Base-by-base conservation (phyloP, 441 rosid species). In the Flueggea neowawraea region DNA sequence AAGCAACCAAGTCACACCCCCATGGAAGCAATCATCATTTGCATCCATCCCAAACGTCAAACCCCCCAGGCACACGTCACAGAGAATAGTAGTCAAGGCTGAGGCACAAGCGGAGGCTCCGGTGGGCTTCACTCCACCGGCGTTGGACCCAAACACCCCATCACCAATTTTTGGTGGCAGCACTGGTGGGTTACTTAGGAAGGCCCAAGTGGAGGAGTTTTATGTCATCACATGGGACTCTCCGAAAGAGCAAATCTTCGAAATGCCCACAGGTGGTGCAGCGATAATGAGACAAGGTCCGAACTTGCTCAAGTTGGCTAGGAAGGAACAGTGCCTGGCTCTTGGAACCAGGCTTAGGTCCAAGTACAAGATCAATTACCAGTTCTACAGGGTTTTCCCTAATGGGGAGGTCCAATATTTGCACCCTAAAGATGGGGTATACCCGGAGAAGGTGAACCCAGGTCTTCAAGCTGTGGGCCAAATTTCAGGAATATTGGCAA, bases 301-400 rank as follows among this genome's bases (percentile, higher is more conserved):
- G 9, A 90, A 90, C 69, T 57, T 83, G 79, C 80, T 91, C 58
- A 91, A 91, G 80, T 52, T 88, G 73, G 91, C 94, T 5, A 84
- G 97, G 85, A 86, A 91, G 67, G 97, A 91, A 63, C 97, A 88
- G 82, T 91, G 96, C 74, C 60, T 90, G 74, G 95, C 91, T 4
- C 69, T 86, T 3, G 83, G 95, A 8, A 86, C 93, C 2, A 74
- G 91, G 63, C 75, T 88, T 11, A 78, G 95, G 68, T 88, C 93
- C 2, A 90, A 88, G 82, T 88, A 90, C 80, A 88, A 90, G 83
- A 86, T 90, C 47, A 82, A 71, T 10, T 88, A 86, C 78, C 93
- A 86, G 75, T 88, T 88, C 45, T 88, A 84, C 73, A 81, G 89
- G 77, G 97, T 91, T 16, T 86, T 88, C 63, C 86, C 83, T 0